Conservation (phyloP, 75 land plant genomes). For the Azolla pinnata region DNA sequence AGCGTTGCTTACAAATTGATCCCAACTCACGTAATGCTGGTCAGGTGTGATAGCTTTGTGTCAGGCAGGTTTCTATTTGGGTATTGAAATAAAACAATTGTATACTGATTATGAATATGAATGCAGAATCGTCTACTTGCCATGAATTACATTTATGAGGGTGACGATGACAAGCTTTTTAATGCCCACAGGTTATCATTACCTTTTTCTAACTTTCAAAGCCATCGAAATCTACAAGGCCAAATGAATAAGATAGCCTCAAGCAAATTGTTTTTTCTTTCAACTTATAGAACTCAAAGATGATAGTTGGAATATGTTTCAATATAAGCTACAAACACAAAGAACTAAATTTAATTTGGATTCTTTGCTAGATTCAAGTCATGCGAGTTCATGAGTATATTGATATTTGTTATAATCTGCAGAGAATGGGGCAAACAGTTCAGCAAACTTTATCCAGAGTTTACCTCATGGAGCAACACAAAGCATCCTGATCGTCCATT, state of each 20-base stretch:
- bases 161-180: constrained; percentile 68
- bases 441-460: constrained; percentile 58
- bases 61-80: neutral
- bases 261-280: no score
- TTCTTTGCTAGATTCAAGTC: no score
- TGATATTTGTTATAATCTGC: no score
- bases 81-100: neutral
- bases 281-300: no score
- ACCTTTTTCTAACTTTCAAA: neutral
- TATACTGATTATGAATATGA: constrained; percentile 3
- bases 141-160: constrained; percentile 87
- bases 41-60: constrained; percentile 47
- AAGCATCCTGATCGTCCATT: constrained; percentile 81
- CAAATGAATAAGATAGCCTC: no score
- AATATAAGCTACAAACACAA: no score
- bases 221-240: neutral
- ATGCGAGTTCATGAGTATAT: no score
- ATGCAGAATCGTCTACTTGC: constrained; percentile 91
- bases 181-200: constrained; percentile 72
- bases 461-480: constrained; percentile 68
- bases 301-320: no score
- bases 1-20: constrained; percentile 88
- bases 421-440: constrained; percentile 98
- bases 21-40: constrained; percentile 99
- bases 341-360: no score